Base-by-base conservation (phyloP, 2,329 filamentous ascomycete species). In the Verticillium albo-atrum region DNA sequence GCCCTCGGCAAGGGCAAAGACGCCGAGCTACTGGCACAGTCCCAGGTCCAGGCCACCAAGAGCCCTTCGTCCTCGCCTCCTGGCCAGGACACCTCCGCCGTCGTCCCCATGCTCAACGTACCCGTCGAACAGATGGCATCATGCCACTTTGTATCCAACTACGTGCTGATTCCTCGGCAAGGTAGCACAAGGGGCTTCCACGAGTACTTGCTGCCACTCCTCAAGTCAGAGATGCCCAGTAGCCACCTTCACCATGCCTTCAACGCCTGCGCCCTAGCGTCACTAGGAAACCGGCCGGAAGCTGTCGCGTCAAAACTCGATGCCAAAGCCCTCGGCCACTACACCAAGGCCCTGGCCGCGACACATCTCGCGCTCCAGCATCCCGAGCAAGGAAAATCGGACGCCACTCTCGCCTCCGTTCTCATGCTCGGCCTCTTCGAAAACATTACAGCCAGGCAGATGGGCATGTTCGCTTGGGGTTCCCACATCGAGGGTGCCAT, bases 401-500 rank as follows among this genome's bases (percentile, higher is more conserved):
- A 89, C 66, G 76, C 77, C 14, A 87, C 85, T 0, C 66, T 89
- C 14, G 85, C 82, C 2, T 78, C 85, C 1, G 83, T 88, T 17
- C 71, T 89, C 32, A 71, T 88, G 60, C 68, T 89, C 27, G 82
- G 84, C 0, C 73, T 87, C 25, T 89, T 85, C 61, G 86, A 88
- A 72, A 79, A 73, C 60, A 82, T 64, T 59, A 64, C 62, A 20
- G 62, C 62, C 26, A 59, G 61, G 10, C 59, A 64, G 27, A 63
- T 63, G 61, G 62, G 62, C 47, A 64, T 64, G 61, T 64, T 64
- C 28, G 83, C 84, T 2, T 88, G 85, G 85, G 83, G 83, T 4
- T 84, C 84, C 10, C 85, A 88, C 65, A 80, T 84, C n/a, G 82
- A 87, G 61, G 85, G 84, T 3, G 85, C 85, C n/a, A 80, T 87